Percentiles rank a stretch among this genome's conserved stretches.
These are phyloP conservation scores for Trametes cingulata DNA, from an alignment of 768 basidiomycete genomes.

Conservation along the genomic window DNA sequence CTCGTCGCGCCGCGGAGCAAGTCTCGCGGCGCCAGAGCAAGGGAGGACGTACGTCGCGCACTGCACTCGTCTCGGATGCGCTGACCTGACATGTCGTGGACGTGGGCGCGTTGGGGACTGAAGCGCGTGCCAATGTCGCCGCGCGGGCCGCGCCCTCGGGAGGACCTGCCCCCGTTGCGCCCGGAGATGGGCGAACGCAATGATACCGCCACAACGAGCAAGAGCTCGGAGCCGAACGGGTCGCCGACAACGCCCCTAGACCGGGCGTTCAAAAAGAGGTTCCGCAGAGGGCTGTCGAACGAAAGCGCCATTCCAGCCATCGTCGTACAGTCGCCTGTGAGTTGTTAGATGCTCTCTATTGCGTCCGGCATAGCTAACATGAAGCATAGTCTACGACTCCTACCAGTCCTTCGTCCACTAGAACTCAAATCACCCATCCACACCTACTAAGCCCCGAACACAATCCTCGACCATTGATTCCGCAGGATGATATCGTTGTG, in stretches of 20 bases:
- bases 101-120: neutral
- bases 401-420: constrained; percentile 22
- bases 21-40: neutral
- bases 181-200: constrained; percentile 6
- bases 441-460: constrained; percentile 35
- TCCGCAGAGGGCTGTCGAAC: constrained; percentile 12
- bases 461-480: constrained; percentile 13
- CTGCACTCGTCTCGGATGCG: neutral
- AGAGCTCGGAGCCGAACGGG: constrained; percentile 1
- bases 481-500: constrained; percentile 12
- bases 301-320: constrained; percentile 26
- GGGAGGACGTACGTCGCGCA: constrained; percentile 24
- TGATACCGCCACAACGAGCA: constrained; percentile 1
- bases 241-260: constrained; percentile 19
- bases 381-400: constrained; percentile 24
- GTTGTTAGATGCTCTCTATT: neutral
- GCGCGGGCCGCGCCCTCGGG: constrained; percentile 20
- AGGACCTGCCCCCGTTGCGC: constrained; percentile 10
- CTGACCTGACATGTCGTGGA: constrained; percentile 7
- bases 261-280: constrained; percentile 24
- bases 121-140: constrained; percentile 22
- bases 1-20: constrained; percentile 19
- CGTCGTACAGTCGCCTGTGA: constrained; percentile 28
- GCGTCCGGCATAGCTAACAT: neutral
- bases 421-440: constrained; percentile 20